Evolutionary conservation across 1,284 basidiomycete genomes (phyloP).

Genomic region (Meira nashicola): DNA sequence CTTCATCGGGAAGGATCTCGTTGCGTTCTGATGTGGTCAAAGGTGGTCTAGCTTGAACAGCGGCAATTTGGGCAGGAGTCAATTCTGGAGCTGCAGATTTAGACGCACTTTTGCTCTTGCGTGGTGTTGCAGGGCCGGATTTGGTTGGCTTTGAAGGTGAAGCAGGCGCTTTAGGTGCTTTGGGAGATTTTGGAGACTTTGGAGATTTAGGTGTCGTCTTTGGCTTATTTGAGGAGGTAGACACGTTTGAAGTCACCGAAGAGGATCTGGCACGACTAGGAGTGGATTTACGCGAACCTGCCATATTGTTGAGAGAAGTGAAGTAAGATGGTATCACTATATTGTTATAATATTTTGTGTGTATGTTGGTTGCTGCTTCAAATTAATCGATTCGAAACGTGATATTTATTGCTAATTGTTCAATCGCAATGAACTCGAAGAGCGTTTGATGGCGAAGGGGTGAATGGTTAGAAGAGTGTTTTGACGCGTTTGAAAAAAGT

Average conservation of each 20-base stretch:
- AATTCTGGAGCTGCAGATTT: neutral
- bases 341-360: too few species aligned
- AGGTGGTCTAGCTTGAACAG: constrained; percentile 17
- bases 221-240: constrained; percentile 19
- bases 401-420: too few species aligned
- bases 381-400: too few species aligned
- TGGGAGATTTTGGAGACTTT: constrained; percentile 2
- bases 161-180: neutral
- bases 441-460: too few species aligned
- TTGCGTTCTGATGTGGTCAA: constrained; percentile 20
- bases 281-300: constrained; percentile 22
- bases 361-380: too few species aligned
- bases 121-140: neutral
- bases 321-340: too few species aligned
- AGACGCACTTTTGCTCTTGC: neutral
- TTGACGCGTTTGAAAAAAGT: too few species aligned
- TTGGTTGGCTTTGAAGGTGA: neutral
- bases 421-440: too few species aligned
- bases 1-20: constrained; percentile 39
- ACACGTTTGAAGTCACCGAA: constrained; percentile 42
- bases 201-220: neutral
- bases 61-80: constrained; percentile 23
- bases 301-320: neutral
- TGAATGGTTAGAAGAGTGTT: too few species aligned
- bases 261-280: constrained; percentile 44